Evolutionary conservation across 2,329 filamentous ascomycete species (phyloP).

Genomic region (Pseudogymnoascus sp.): DNA sequence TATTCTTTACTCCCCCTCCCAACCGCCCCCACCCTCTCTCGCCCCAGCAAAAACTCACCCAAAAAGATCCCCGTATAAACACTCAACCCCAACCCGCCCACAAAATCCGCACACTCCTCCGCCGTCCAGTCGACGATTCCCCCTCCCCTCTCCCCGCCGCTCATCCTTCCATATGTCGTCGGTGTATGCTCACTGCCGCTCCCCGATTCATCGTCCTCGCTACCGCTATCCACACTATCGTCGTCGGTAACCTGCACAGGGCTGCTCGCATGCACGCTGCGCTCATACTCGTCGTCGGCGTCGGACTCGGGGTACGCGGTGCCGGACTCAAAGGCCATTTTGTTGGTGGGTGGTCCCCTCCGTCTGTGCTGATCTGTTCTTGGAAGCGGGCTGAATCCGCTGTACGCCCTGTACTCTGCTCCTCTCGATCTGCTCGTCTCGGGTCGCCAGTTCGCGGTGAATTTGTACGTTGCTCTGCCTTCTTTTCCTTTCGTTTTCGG

Average conservation of each 20-base stretch:
- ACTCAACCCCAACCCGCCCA: conserved; percentile 66
- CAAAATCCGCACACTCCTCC: conserved; percentile 85
- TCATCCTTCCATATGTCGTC: conserved; percentile 64
- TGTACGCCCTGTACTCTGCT: not conserved
- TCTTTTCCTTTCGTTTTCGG: not conserved
- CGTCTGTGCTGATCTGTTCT: not conserved
- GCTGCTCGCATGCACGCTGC: conserved; percentile 58
- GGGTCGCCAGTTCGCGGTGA: not conserved
- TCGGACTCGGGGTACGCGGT: conserved; percentile 71
- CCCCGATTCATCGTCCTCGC: conserved; percentile 19
- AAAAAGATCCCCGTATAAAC: conserved; percentile 79
- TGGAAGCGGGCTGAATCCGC: not conserved
- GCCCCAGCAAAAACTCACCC: conserved; percentile 48
- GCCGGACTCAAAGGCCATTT: conserved; percentile 54
- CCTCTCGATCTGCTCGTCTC: not conserved
- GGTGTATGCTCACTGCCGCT: conserved; percentile 64
- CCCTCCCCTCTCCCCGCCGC: conserved; percentile 57
- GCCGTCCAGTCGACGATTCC: conserved; percentile 73
- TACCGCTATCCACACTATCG: conserved; percentile 61
- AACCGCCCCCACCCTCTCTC: not conserved
- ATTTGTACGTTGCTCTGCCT: not conserved
- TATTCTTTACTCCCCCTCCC: conserved; percentile 6
- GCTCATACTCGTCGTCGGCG: conserved; percentile 76
- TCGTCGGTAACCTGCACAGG: conserved; percentile 59
- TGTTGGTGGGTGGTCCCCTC: not conserved